Percentiles rank a stretch among this genome's conserved stretches.
phyloP scores from a whole-genome alignment of 2,329 filamentous ascomycete species.

The Alternaria ventricosa region DNA sequence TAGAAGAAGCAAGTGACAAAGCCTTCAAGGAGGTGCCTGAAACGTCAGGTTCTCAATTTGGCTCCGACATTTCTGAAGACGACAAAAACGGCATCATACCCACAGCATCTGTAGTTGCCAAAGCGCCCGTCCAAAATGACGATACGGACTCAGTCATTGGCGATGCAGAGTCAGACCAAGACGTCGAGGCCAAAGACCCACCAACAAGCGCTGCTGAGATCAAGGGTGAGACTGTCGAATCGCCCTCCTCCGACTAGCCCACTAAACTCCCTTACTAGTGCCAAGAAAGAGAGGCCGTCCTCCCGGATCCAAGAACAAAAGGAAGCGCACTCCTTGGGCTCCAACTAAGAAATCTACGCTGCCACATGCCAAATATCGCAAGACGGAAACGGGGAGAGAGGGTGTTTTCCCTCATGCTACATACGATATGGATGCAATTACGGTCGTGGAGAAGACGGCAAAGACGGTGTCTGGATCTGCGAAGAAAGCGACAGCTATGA shows the following conservation, averaged over 20 bases:
- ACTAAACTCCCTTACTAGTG: slow-evolving; percentile 8
- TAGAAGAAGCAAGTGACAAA: slow-evolving; percentile 19
- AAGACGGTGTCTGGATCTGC: background rate
- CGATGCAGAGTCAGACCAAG: background rate
- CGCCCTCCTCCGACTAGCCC: slow-evolving; percentile 5
- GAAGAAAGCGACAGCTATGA: background rate
- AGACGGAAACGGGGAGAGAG: background rate
- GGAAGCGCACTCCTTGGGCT: background rate
- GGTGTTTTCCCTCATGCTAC: background rate
- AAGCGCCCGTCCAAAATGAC: background rate
- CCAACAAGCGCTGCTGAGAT: background rate
- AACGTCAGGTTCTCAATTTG: background rate
- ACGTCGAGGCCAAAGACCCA: background rate
- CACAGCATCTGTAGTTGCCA: background rate
- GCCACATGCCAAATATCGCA: background rate
- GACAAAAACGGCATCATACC: background rate
- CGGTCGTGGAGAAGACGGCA: background rate
- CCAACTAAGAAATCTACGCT: background rate
- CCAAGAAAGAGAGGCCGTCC: slow-evolving; percentile 7
- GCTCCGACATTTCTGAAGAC: background rate
- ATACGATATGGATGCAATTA: background rate
- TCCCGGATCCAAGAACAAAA: slow-evolving; percentile 6
- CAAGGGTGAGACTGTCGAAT: slow-evolving; percentile 14
- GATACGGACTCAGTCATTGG: background rate
- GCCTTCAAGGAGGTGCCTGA: background rate